Conservation (phyloP, 352 stramenopile species). For the Phytophthora meadii region DNA sequence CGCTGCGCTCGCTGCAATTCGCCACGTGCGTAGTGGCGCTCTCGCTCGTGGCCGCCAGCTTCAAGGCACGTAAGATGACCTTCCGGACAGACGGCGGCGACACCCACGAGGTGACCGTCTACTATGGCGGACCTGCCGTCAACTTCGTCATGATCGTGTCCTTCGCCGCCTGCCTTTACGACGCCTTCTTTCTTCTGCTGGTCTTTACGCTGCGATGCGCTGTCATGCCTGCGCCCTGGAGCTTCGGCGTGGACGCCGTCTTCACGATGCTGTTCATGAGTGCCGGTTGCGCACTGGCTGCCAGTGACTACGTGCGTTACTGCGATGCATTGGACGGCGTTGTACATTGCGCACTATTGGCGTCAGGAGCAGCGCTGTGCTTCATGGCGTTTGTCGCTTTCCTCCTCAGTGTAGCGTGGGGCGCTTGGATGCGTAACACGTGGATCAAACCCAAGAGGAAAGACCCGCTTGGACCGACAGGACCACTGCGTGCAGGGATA, state of each 20-base stretch:
- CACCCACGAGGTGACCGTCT: slow-evolving; percentile 50
- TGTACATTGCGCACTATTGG: slow-evolving; percentile 62
- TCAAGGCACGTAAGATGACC: slow-evolving; percentile 41
- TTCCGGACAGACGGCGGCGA: slow-evolving; percentile 21
- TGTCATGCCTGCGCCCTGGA: slow-evolving; percentile 50
- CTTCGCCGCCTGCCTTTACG: slow-evolving; percentile 65
- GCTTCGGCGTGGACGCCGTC: slow-evolving; percentile 58
- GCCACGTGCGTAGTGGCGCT: slow-evolving; percentile 51
- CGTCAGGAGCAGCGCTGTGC: slow-evolving; percentile 54
- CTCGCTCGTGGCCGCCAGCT: slow-evolving; percentile 57
- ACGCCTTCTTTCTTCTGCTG: slow-evolving; percentile 53
- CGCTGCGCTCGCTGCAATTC: slow-evolving; percentile 64
- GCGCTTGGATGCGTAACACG: slow-evolving; percentile 54
- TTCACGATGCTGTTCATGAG: slow-evolving; percentile 80
- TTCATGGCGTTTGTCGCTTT: slow-evolving; percentile 72
- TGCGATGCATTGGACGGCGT: slow-evolving; percentile 47
- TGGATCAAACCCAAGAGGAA: slow-evolving; percentile 36
- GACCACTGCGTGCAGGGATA: not conserved
- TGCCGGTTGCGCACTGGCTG: slow-evolving; percentile 61
- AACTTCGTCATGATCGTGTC: slow-evolving; percentile 73
- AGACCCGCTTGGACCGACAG: slow-evolving; percentile 12
- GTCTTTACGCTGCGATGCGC: slow-evolving; percentile 44
- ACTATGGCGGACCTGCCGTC: slow-evolving; percentile 61
- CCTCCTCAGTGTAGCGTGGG: slow-evolving; percentile 65
- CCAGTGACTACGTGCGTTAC: slow-evolving; percentile 74